Evolutionary conservation across 768 basidiomycete species (phyloP), one percentile per base, ranked within the genome.

Genomic region (Austroboletus eburneus): DNA sequence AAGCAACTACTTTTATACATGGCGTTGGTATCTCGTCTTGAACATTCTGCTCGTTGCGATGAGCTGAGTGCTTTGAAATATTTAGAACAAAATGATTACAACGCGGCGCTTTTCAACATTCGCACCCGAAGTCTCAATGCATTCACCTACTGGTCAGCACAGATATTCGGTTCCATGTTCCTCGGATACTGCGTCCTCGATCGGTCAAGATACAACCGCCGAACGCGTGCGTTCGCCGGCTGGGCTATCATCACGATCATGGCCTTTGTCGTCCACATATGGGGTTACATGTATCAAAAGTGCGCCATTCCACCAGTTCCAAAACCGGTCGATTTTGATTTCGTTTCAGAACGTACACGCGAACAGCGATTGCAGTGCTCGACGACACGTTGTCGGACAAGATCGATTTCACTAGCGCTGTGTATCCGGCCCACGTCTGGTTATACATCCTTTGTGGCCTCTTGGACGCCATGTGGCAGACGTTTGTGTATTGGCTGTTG

Each of bases 381-480:
- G 35, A 46, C 9, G 46, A 30, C 24, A n/a, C n/a, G n/a, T 39
- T 24, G 43, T 44, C 6, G n/a, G n/a, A 59, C 9, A 70, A 72
- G 41, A 78, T 87, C 54, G 86, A 89, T 57, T 79, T 87, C 30
- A 67, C 69, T 46, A 78, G 82, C 55, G 50, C 57, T 0, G 65
- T 65, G 2, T 91, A 87, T 59, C 67, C 75, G 3, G 75, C 72
- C 24, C 74, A 74, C 48, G 68, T 86, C 14, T 75, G 75, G 67
- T 67, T 91, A n/a, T 87, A 82, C 66, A 76, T 87, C 47, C 77
- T 81, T 62, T 87, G 77, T 56, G 84, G 87, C n/a, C 54, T 91
- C 3, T 73, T 90, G 41, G 90, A 92, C 49, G 74, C 88, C 1
- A 83, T 88, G 79, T 91, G 87, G 87, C 90, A 91, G 62, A 88